Base-by-base conservation (phyloP, 2,329 filamentous ascomycete genomes). In the Curvularia hawaiiensis region DNA sequence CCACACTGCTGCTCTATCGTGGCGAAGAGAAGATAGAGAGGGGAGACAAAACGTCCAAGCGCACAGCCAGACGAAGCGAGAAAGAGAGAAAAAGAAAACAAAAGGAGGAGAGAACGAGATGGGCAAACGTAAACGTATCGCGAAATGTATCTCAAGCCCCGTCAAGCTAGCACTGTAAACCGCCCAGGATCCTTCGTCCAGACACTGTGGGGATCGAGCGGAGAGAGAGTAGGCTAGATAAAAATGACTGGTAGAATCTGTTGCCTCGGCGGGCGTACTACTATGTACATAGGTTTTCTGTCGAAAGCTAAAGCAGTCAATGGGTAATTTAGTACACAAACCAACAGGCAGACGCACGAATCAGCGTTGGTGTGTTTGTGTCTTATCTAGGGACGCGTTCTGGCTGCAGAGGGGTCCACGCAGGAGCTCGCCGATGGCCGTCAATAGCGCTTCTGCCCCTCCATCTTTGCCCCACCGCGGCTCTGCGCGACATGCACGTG, bases 391-490 rank as follows among this genome's bases (percentile, higher is more conserved):
- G 44, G 35, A 43, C 43, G 44, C 58, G 52, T 28, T 56, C 57
- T 39, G 50, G 55, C 39, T 54, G 53, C 49, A 50, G 46, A 58
- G 47, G 50, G 55, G 50, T 66, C 59, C 55, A 52, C 54, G 59
- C 59, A 65, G 68, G 68, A 68, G 65, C 61, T 68, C 68, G 68
- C 58, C 68, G 66, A 68, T 64, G 59, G 54, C 68, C 68, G 67
- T 60, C 51, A 50, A 46, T 54, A 47, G 48, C 39, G 44, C 44
- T 43, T 50, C 35, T 59, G 58, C 58, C 62, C 58, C 57, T 60
- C 58, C 49, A 47, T 44, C 9, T 10, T 39, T 22, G 52, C 55
- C 51, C 55, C 51, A 54, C 55, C 51, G 28, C 46, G n/a, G 20
- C 51, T 31, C 22, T 26, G 43, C 26, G 38, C 26, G 38, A 49